phyloP scores from a whole-genome alignment of 331 rosid species.

The Quercus phellos region DNA sequence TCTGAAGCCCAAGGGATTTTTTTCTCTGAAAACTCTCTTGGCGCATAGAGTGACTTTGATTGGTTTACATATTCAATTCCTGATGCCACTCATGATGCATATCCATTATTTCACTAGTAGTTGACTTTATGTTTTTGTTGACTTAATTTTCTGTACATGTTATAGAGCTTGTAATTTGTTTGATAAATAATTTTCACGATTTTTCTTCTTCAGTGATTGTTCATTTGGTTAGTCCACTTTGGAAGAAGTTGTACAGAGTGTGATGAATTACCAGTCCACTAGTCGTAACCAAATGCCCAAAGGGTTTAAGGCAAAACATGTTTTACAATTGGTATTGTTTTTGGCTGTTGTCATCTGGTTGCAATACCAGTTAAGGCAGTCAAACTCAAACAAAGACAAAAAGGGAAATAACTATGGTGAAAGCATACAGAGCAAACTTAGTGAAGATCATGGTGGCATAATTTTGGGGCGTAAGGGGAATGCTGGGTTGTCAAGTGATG shows the following conservation, averaged over 20 bases:
- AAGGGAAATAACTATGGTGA: conserved; percentile 6
- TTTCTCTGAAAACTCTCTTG: too few relatives aligned
- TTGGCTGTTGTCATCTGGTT: conserved; percentile 43
- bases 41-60: too few relatives aligned
- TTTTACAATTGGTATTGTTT: conserved; percentile 31
- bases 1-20: too few relatives aligned
- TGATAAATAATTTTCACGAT: not conserved
- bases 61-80: too few relatives aligned
- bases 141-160: not conserved
- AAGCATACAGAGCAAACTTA: conserved; percentile 5
- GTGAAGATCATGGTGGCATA: not conserved
- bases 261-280: conserved; percentile 33
- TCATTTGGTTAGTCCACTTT: conserved; percentile 8
- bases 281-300: conserved; percentile 34
- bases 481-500: not conserved
- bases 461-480: conserved; percentile 39
- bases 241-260: not conserved
- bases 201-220: not conserved
- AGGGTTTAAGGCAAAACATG: conserved; percentile 27
- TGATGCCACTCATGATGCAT: not conserved
- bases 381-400: conserved; percentile 20
- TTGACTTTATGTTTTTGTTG: not conserved
- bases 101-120: not conserved
- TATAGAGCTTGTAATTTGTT: not conserved
- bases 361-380: conserved; percentile 37